Evolutionary conservation across 2,329 filamentous ascomycete species (phyloP), one percentile per base, ranked within the genome.

Genomic region (Ophiognomonia clavigignenti-juglandacearum): DNA sequence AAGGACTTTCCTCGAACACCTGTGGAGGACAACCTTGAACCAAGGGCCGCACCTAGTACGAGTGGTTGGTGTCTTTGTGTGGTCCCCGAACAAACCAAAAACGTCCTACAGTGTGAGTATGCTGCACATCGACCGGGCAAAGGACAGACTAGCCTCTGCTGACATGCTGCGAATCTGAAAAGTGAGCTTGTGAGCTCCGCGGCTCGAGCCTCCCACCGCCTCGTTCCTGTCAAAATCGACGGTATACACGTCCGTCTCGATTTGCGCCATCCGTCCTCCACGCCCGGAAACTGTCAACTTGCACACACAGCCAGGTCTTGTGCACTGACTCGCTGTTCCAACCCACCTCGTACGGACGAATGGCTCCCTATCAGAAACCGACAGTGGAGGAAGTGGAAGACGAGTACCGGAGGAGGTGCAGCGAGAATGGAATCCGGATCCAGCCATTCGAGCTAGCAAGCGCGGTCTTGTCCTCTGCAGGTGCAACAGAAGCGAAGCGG

Each of bases 341-440:
- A 10, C 24, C 24, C 24, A 10, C 24, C 24, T 6, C 6, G 24
- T 26, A 26, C 24, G 10, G 6, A 26, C 24, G 13, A 29, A 51
- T 51, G 48, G 48, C 48, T 11, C 44, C 40, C 13, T 51, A 51
- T 22, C 48, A 51, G 27, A 51, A 51, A 11, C 48, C 48, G 10
- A 41, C 31, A 4, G 48, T 51, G 24, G 48, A 47, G 34, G 48
- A 51, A 24, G 36, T 47, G 9, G 27, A 39, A 37, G 48, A 47
- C 16, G 48, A 48, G 37, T 19, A 39, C 14, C 20, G 34, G 19
- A 31, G 36, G n/a, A 24, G 31, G 13, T n/a, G 16, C 26, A 47
- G 36, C 34, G 31, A 36, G 3, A 41, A 14, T 9, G 23, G 38
- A 3, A 10, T 27, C 22, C 11, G 23, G 14, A 13, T 29, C 19